phyloP scores from a whole-genome alignment of 2,329 filamentous ascomycete species.

The Onygena corvina region DNA sequence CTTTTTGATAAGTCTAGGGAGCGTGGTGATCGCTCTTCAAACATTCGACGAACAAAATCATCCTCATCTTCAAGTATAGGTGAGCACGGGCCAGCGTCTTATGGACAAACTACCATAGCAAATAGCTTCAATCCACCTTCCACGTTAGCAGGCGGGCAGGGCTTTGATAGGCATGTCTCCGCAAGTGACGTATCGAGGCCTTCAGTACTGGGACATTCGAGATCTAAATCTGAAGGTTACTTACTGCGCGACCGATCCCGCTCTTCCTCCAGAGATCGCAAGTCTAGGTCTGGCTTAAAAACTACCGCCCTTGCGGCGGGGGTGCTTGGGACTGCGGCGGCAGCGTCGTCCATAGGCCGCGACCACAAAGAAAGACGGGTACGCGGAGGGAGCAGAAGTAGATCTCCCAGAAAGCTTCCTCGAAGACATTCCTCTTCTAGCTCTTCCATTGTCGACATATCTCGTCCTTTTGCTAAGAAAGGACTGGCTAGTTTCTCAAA shows the following conservation, averaged over 20 bases:
- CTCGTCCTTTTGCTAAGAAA: constrained; percentile 40
- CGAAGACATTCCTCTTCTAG: constrained; percentile 37
- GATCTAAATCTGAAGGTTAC: constrained; percentile 6
- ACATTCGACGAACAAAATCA: constrained; percentile 32
- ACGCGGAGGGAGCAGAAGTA: constrained; percentile 22
- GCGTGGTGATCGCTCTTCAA: constrained; percentile 23
- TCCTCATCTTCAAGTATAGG: constrained; percentile 1
- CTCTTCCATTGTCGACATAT: constrained; percentile 55
- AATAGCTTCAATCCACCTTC: neutral
- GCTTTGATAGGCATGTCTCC: neutral
- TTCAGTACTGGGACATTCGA: constrained; percentile 18
- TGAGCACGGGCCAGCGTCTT: neutral
- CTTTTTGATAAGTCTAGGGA: constrained; percentile 32
- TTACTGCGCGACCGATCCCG: neutral
- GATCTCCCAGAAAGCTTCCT: constrained; percentile 24
- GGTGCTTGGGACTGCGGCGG: constrained; percentile 23
- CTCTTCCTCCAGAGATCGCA: neutral
- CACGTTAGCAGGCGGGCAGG: neutral
- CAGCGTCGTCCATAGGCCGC: constrained; percentile 18
- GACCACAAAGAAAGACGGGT: neutral
- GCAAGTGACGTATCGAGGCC: constrained; percentile 25
- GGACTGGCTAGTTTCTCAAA: constrained; percentile 45
- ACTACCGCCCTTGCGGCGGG: constrained; percentile 30
- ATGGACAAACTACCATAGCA: neutral
- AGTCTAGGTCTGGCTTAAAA: constrained; percentile 5